Conservation (phyloP, 1,139 yeast genomes). For the Kazachstania sp. region DNA sequence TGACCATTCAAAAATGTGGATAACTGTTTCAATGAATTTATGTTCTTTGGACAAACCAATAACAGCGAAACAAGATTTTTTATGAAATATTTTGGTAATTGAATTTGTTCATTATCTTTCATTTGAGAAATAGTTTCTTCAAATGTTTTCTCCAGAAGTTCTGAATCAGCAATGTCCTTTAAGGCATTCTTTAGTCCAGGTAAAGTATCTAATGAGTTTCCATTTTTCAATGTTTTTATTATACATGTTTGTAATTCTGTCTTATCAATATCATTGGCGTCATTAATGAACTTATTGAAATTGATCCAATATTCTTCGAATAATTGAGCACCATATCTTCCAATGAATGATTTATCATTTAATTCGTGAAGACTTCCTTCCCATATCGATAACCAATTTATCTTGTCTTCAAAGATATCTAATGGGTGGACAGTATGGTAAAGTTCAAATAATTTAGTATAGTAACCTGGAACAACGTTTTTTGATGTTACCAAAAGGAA, state of each 20-base stretch:
- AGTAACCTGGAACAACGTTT: conserved; percentile 45
- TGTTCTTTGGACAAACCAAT: conserved; percentile 8
- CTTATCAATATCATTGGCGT: background rate
- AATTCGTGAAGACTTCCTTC: conserved; percentile 13
- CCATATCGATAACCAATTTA: conserved; percentile 26
- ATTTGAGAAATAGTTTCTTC: conserved; percentile 5
- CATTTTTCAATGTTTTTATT: conserved; percentile 11
- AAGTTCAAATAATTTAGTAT: conserved; percentile 26
- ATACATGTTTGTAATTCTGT: conserved; percentile 6
- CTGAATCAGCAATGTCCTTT: conserved; percentile 1
- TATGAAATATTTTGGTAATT: conserved; percentile 1
- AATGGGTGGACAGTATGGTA: conserved; percentile 9
- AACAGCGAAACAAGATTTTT: conserved; percentile 12
- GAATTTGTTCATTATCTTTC: background rate
- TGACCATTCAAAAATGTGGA: conserved; percentile 4
- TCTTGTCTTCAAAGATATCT: conserved; percentile 11
- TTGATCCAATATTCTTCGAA: conserved; percentile 23
- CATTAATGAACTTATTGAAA: conserved; percentile 14
- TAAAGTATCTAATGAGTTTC: conserved; percentile 10
- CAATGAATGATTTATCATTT: conserved; percentile 18
- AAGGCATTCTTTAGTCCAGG: conserved; percentile 10
- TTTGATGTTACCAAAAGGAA: conserved; percentile 47
- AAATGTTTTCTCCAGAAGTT: conserved; percentile 7
- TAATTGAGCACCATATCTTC: conserved; percentile 18
- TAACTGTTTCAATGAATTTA: conserved; percentile 6